Evolutionary conservation across 106 monocot species (phyloP), one percentile per base, ranked within the genome.

Genomic region (Allium sativum): DNA sequence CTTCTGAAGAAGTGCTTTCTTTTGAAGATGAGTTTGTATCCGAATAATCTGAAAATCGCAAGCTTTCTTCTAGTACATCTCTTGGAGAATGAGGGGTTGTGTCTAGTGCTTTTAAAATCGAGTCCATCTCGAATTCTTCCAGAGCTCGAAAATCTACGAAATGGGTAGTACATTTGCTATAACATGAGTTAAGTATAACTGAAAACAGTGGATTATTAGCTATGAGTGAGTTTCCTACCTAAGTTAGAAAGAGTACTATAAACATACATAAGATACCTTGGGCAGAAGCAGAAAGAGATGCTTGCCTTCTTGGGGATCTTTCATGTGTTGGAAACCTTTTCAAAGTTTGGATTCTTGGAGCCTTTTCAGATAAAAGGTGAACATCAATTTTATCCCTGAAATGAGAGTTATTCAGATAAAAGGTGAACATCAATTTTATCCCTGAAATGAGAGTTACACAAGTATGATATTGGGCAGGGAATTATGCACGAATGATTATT

Each of bases 71-170:
- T 2, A 66, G 62, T 19, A 66, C 55, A 22, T 61, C 65, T 55
- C 73, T 22, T 7, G 73, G 66, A 15, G 77, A 70, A 31, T 2
- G 31, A 31, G 31, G 31, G 13, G 48, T 16, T 18, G 40, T 67
- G 10, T 70, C 73, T 0, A 59, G 16, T 18, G 51, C 57, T 18
- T 78, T 64, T 22, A 12, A 31, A 5, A 31, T 12, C 13, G 44
- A 55, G 18, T 51, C 83, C 48, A 56, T 70, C 52, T 72, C 75
- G 9, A 67, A 12, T 13, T 72, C 44, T 8, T 72, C 70, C 15
- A 77, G 42, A 9, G 77, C 55, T 40, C 75, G 65, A 42, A 79
- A 56, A 56, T 84, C 83, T 84, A 46, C 20, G 8, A 6, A 61
- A 21, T 13, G 18, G 45, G 45, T 18, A 21, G 0, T 41, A 11